These are phyloP conservation scores for Aleurites moluccanus DNA, from an alignment of 441 rosid species.

Conservation along the genomic window DNA sequence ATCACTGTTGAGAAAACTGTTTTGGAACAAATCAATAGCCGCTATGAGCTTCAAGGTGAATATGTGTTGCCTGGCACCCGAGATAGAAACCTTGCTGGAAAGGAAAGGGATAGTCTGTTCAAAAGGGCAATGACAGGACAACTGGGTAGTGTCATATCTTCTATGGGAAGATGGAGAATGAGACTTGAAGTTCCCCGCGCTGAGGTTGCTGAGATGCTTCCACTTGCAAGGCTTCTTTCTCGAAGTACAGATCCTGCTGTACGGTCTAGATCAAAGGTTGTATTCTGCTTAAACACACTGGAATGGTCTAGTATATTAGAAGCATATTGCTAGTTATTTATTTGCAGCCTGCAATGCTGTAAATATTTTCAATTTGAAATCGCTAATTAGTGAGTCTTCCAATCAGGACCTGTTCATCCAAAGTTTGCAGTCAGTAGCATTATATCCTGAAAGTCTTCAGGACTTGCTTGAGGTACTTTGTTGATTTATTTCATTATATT, in stretches of 20 bases:
- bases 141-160: constrained; percentile 93
- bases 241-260: constrained; percentile 99
- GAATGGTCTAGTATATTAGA: constrained; percentile 10
- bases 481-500: constrained; percentile 12
- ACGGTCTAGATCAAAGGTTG: constrained; percentile 93
- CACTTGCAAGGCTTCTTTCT: constrained; percentile 96
- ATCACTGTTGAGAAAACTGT: constrained; percentile 93
- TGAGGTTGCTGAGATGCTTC: constrained; percentile 99
- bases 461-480: constrained; percentile 83
- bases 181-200: constrained; percentile 99
- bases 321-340: neutral
- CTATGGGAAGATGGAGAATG: constrained; percentile 99
- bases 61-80: constrained; percentile 97
- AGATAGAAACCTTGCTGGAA: constrained; percentile 73
- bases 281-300: constrained; percentile 25
- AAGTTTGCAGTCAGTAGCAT: constrained; percentile 80
- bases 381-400: constrained; percentile 21
- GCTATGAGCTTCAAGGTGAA: constrained; percentile 99
- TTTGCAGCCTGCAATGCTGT: neutral
- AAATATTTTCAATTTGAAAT: constrained; percentile 13
- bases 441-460: constrained; percentile 75
- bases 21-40: constrained; percentile 85
- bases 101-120: constrained; percentile 73
- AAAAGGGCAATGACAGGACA: constrained; percentile 97
- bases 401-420: constrained; percentile 94